Percentiles rank a stretch among this genome's conserved stretches.
These are phyloP conservation scores for Gilbertella persicaria DNA, from an alignment of 371 early-diverging fungal genomes.

Conservation along the genomic window DNA sequence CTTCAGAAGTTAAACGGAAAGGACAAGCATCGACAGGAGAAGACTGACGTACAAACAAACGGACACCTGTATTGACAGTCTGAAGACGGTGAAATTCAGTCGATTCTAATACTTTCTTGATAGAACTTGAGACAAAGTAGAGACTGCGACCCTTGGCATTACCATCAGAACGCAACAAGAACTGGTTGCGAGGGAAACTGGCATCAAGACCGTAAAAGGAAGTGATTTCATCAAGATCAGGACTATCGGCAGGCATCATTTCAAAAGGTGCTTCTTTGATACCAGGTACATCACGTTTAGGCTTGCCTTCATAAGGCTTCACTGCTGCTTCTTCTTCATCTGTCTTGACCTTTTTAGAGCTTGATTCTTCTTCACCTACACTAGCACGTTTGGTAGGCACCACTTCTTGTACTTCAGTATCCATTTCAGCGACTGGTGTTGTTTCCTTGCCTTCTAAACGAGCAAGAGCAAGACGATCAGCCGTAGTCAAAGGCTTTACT, in stretches of 20 bases:
- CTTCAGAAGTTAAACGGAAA: constrained; percentile 82
- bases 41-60: constrained; percentile 78
- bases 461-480: constrained; percentile 47
- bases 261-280: constrained; percentile 79
- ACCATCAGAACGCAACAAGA: constrained; percentile 78
- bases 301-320: constrained; percentile 27
- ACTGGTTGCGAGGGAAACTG: constrained; percentile 77
- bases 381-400: constrained; percentile 22
- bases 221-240: constrained; percentile 58
- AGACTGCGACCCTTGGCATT: constrained; percentile 70
- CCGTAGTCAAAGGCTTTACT: constrained; percentile 61
- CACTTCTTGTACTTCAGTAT: constrained; percentile 5
- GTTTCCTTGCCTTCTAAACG: constrained; percentile 21
- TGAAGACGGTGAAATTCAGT: constrained; percentile 69
- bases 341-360: constrained; percentile 20
- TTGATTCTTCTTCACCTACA: constrained; percentile 8
- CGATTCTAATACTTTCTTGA: constrained; percentile 71
- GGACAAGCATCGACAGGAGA: constrained; percentile 57
- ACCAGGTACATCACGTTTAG: constrained; percentile 51
- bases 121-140: constrained; percentile 79
- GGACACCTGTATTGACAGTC: constrained; percentile 89
- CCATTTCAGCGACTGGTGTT: constrained; percentile 28
- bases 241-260: constrained; percentile 58
- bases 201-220: constrained; percentile 72
- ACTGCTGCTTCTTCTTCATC: constrained; percentile 23